Evolutionary conservation across 192 early-diverging fungal genomes (phyloP).

Genomic region (Mortierella claussenii): DNA sequence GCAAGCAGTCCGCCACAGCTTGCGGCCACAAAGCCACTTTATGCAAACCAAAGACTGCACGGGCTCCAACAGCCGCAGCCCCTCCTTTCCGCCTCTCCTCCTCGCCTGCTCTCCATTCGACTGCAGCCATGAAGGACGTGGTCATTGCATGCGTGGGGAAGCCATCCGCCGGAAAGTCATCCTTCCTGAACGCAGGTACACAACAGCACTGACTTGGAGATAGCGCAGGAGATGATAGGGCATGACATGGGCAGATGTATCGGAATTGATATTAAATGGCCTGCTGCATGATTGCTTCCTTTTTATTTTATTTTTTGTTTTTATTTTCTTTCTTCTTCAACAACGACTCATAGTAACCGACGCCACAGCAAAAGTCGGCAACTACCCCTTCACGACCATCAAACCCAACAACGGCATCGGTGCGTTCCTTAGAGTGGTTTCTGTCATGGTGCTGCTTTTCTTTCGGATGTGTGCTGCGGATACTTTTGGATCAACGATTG

Average conservation of each 20-base stretch:
- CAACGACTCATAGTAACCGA: slow-evolving; percentile 66
- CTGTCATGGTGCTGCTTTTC: background rate
- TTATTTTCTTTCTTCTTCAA: background rate
- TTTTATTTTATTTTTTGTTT: background rate
- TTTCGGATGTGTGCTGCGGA: no score
- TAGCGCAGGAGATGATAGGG: background rate
- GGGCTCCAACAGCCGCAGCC: no score
- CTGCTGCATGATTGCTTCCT: no score
- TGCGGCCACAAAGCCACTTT: no score
- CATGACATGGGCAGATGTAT: no score
- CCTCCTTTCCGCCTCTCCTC: no score
- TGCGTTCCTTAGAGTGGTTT: slow-evolving; percentile 10
- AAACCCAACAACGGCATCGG: slow-evolving; percentile 82
- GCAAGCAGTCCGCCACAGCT: no score
- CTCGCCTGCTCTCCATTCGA: no score
- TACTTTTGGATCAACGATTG: background rate
- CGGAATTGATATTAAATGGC: no score
- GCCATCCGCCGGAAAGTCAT: slow-evolving; percentile 85
- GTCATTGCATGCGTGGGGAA: slow-evolving; percentile 79
- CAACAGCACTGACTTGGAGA: background rate
- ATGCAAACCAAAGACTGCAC: no score
- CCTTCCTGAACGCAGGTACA: slow-evolving; percentile 79
- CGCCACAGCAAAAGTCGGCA: slow-evolving; percentile 84
- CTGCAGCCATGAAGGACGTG: slow-evolving; percentile 54
- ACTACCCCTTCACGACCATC: slow-evolving; percentile 90